A percentile compares a stretch with the other conserved stretches of the same genome.
Conservation (phyloP, 2,329 filamentous ascomycete genomes). For the Byssoonygena ceratinophila region DNA sequence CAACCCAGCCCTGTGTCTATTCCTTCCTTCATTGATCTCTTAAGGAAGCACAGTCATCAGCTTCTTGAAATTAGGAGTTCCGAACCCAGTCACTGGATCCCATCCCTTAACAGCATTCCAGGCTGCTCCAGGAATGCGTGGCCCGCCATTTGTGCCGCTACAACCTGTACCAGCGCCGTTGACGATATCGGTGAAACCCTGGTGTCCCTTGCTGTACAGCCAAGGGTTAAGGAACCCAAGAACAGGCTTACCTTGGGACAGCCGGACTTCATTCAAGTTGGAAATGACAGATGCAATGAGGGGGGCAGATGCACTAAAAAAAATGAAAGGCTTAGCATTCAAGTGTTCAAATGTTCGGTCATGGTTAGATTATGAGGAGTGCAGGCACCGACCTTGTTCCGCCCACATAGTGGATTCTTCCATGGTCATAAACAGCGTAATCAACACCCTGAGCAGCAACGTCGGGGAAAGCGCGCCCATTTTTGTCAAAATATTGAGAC, state of each 20-base stretch:
- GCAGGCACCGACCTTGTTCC: constrained; percentile 32
- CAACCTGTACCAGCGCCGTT: constrained; percentile 27
- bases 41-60: constrained; percentile 13
- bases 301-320: constrained; percentile 47
- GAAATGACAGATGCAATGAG: constrained; percentile 53
- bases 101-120: constrained; percentile 44
- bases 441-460: constrained; percentile 47
- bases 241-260: constrained; percentile 43
- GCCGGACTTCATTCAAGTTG: constrained; percentile 53
- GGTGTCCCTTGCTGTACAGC: constrained; percentile 42
- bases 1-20: background rate
- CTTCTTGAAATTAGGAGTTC: constrained; percentile 24
- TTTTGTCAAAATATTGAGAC: constrained; percentile 38
- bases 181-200: constrained; percentile 42
- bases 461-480: constrained; percentile 53
- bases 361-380: background rate
- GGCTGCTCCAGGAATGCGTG: constrained; percentile 35
- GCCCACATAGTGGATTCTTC: constrained; percentile 29
- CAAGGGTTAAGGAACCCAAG: constrained; percentile 55
- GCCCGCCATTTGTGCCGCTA: background rate
- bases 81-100: constrained; percentile 42
- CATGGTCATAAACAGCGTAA: constrained; percentile 34
- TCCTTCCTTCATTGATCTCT: background rate
- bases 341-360: background rate
- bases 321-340: background rate